Evolutionary conservation across 352 stramenopile genomes (phyloP), one percentile per base, ranked within the genome.

Genomic region (Phytopythium chamaehyphon): DNA sequence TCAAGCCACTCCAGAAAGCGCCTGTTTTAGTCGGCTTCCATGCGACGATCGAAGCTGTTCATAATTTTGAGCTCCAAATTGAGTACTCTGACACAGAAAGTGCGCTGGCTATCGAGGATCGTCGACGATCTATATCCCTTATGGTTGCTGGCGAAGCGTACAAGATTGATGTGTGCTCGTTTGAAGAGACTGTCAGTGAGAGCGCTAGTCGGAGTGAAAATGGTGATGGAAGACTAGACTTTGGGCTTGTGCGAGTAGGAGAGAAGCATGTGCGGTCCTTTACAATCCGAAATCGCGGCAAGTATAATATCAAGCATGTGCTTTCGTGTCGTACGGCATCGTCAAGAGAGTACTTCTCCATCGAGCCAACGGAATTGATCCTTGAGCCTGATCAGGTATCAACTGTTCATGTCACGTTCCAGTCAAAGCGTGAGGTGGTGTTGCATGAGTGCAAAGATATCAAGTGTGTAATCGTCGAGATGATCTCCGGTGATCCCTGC

Each of bases 371-470:
- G 9, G 76, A 93, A 28, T 76, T 87, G 57, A 46, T 86, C 14
- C 71, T 98, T 4, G 74, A 83, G 23, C 83, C 91, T 6, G 86
- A 83, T 0, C 80, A 82, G 19, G 61, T 57, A 2, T 74, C 67
- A 8, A 73, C 77, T 2, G 73, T 98, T 11, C 81, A 64, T 24
- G 73, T 98, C 9, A 83, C 63, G 0, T 96, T 98, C 55, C 78
- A 76, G 18, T 81, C 88, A 14, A 75, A 54, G 24, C 71, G 63
- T 15, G 89, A 98, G 59, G 66, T 97, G 3, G 68, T 73, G 1
- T 64, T 98, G 0, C 69, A 77, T n/a, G 86, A 97, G 54, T 97
- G 91, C 73, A 87, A 84, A 47, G 91, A 98, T 46, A 93, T 98
- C 54, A 85, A 87, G 48, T 97, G 90, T 52, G 84, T 86, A 6